phyloP scores from a whole-genome alignment of 306 rosid genomes.

The Prunus persica region Prunus_persica_NCBIv2 NC_034010.1:14279001-14279500 shows the following conservation, averaged over 20 bases:
- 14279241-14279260: conserved; percentile 81
- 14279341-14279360: too few relatives aligned
- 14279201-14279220: conserved; percentile 62
- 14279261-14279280: conserved; percentile 76
- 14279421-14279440: too few relatives aligned
- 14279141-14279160: conserved; percentile 40
- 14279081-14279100: conserved; percentile 15
- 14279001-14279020: too few relatives aligned
- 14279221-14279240: conserved; percentile 90
- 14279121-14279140: conserved; percentile 29
- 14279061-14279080: not conserved
- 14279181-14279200: conserved; percentile 43
- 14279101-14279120: conserved; percentile 57
- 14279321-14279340: not conserved
- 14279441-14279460: too few relatives aligned
- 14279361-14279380: too few relatives aligned
- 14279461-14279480: too few relatives aligned
- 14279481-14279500: too few relatives aligned
- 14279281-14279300: conserved; percentile 74
- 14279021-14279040: too few relatives aligned
- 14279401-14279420: too few relatives aligned
- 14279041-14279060: not conserved
- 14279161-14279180: conserved; percentile 57
- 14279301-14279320: conserved; percentile 59
- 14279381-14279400: too few relatives aligned